phyloP scores from a whole-genome alignment of 352 stramenopile species.

The Globisporangium canariense region DNA sequence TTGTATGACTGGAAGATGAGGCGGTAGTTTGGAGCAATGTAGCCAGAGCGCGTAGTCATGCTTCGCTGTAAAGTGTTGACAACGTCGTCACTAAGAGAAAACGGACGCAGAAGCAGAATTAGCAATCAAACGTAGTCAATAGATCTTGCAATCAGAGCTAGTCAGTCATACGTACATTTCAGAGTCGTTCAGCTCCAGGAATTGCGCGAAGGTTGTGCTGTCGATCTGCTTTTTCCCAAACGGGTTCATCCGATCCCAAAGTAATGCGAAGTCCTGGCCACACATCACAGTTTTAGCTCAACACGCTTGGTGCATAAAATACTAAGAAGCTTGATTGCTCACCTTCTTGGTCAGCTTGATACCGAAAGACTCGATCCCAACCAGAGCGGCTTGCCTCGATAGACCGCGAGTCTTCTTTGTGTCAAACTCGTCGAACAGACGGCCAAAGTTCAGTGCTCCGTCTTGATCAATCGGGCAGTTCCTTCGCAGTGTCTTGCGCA shows the following conservation, averaged over 20 bases:
- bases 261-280: conserved; percentile 48
- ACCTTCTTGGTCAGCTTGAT: conserved; percentile 81
- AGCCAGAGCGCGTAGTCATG: conserved; percentile 61
- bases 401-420: conserved; percentile 56
- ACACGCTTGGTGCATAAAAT: background rate
- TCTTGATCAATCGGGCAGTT: conserved; percentile 80
- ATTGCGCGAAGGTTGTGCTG: conserved; percentile 48
- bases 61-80: conserved; percentile 57
- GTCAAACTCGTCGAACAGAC: conserved; percentile 78
- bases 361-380: conserved; percentile 60
- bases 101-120: background rate
- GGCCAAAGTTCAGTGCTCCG: conserved; percentile 64
- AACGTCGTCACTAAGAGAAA: conserved; percentile 51
- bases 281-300: conserved; percentile 1
- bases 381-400: conserved; percentile 38
- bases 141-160: background rate
- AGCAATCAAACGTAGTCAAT: background rate
- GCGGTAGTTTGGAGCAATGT: conserved; percentile 66
- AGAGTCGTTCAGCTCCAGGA: conserved; percentile 70
- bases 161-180: conserved; percentile 51
- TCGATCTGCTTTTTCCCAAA: conserved; percentile 54
- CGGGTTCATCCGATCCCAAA: conserved; percentile 76
- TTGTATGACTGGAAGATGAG: conserved; percentile 81
- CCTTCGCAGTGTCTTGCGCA: conserved; percentile 59
- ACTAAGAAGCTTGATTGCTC: background rate